Evolutionary conservation across 345 rosid genomes (phyloP), one percentile per base, ranked within the genome.

Genomic region (Pistacia atlantica): DNA sequence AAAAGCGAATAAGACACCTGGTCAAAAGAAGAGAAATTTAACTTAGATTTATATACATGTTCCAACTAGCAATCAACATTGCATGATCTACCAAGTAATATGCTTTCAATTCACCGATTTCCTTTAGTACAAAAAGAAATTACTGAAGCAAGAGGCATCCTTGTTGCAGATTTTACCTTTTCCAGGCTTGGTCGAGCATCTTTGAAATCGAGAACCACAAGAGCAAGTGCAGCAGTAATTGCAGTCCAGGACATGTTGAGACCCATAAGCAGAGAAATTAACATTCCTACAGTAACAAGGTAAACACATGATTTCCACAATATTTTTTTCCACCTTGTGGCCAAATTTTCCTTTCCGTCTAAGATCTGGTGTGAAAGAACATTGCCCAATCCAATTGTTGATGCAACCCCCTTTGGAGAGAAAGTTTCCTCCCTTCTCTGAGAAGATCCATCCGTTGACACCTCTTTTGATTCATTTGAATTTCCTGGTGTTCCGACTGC

Each of bases 171-270:
- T 18, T 74, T 83, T 65, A 95, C 98, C 93, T 95, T 95, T 73
- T 95, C 95, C 0, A 95, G 84, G 76, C 90, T 86, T 25, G 97
- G 93, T 12, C 85, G 78, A 58, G 98, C 98, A 61, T 95, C 97
- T 80, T 83, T 83, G 72, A 95, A 95, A 83, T 95, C 98, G 66
- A 93, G 92, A 82, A 90, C 91, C 0, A 89, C 89, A 35, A 95
- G 95, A 71, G 90, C 93, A 74, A 95, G 85, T 31, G 97, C 94
- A 20, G 98, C 93, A 4, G 97, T 87, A 4, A 95, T 82, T 37
- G 97, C 94, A 17, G 92, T 90, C 98, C 98, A 95, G 0, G 97
- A 93, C 98, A 95, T 91, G 79, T 93, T 86, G 57, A 90, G 85
- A 67, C 97, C 98, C 80, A 85, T 59, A 52, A 93, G 83, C 79